Conservation (phyloP, 2,329 filamentous ascomycete species). For the Rutstroemia sp. region DNA sequence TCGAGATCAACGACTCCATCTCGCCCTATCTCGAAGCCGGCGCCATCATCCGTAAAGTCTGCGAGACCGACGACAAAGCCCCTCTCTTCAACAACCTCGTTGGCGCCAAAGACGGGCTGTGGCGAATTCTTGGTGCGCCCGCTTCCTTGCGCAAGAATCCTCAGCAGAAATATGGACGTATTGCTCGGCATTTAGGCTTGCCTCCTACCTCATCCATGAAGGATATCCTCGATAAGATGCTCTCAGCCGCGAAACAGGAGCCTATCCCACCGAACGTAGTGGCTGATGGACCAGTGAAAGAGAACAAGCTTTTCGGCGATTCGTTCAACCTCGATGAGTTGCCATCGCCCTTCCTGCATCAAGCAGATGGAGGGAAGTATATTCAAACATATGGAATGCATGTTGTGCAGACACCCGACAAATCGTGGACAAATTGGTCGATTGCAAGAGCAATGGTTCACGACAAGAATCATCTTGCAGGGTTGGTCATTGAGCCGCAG, state of each 20-base stretch:
- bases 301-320: constrained; percentile 32
- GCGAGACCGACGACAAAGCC: constrained; percentile 39
- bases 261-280: constrained; percentile 31
- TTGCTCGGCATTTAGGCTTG: constrained; percentile 36
- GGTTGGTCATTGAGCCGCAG: constrained; percentile 38
- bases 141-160: constrained; percentile 31
- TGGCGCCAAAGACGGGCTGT: constrained; percentile 38
- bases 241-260: constrained; percentile 28
- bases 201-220: constrained; percentile 32
- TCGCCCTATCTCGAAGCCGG: constrained; percentile 40
- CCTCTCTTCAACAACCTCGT: constrained; percentile 46
- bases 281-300: constrained; percentile 36
- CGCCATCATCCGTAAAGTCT: constrained; percentile 39
- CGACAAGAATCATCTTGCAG: constrained; percentile 34
- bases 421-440: constrained; percentile 41
- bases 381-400: constrained; percentile 44
- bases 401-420: constrained; percentile 38
- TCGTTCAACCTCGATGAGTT: constrained; percentile 37
- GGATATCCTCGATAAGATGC: constrained; percentile 37
- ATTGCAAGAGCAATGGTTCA: constrained; percentile 40
- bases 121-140: constrained; percentile 39
- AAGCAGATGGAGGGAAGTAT: constrained; percentile 42
- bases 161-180: constrained; percentile 33
- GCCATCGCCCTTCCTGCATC: constrained; percentile 37
- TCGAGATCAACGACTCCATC: constrained; percentile 36